Base-by-base conservation (phyloP, 169 alveolate genomes). In the Plasmodium knowlesi region DNA sequence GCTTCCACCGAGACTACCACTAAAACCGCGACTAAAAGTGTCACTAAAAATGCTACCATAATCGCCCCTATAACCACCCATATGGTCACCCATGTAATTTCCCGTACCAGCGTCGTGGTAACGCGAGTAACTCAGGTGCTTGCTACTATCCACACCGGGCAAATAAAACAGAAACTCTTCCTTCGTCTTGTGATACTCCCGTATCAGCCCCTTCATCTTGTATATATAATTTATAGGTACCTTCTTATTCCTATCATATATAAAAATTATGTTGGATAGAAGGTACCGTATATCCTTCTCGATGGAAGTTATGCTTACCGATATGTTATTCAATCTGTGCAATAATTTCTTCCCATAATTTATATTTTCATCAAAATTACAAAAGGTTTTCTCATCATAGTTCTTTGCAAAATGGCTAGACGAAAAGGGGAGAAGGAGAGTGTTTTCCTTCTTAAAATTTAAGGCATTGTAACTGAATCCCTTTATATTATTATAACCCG, bases 231-330 rank as follows among this genome's bases (percentile, higher is more conserved):
- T 50, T 54, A 86, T 76, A 5, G 93, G 93, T 34, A 86, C 54
- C 81, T 54, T 86, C 39, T 86, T 86, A 86, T 76, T 43, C 34
- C 71, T 86, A 34, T 86, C 93, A 54, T 39, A 86, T 37, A 74
- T 32, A 57, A 74, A 86, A 50, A 86, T 86, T 6, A 86, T 86
- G 61, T 78, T 86, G 53, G 85, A 74, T 10, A 86, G 30, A 34
- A 86, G 67, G 80, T 86, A 70, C 67, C 83, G 57, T 78, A 86
- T 74, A 28, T 86, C 93, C 61, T 54, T 86, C 28, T 86, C 93
- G 30, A 86, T 86, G 25, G 93, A 73, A 5, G 93, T 74, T 74
- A 86, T 86, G 61, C 71, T 86, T 5, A 86, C 85, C 19, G 93
- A 86, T 74, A 86, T 86, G 32, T 57, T 86, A 74, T 81, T 89